Conservation (phyloP, 495 filamentous ascomycete species). For the Tuber brumale region DNA sequence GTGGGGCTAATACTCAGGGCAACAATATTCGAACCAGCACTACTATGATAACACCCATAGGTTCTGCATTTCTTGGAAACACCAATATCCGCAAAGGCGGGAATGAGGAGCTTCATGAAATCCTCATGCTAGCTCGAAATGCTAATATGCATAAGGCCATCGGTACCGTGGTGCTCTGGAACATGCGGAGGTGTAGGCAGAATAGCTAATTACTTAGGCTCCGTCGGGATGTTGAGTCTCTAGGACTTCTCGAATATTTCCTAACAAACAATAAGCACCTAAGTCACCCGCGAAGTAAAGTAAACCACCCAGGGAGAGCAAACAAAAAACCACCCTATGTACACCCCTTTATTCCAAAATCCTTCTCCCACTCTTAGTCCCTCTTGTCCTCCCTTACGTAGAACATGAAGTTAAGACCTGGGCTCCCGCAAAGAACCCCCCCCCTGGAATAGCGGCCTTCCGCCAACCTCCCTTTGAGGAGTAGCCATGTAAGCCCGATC, state of each 20-base stretch:
- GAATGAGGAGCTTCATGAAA: not conserved
- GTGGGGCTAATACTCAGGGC: too few species aligned
- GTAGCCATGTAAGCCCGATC: constrained; percentile 11
- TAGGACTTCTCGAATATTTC: not conserved
- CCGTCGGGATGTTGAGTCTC: not conserved
- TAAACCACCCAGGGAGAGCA: not conserved
- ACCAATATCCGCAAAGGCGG: not conserved
- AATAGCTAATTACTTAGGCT: not conserved
- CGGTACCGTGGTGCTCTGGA: not conserved
- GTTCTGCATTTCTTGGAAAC: constrained; percentile 2
- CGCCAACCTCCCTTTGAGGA: constrained; percentile 24
- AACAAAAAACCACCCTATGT: not conserved
- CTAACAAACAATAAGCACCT: not conserved
- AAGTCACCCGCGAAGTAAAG: not conserved
- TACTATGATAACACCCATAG: constrained; percentile 1
- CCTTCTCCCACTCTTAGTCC: constrained; percentile 43
- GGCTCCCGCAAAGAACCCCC: constrained; percentile 50
- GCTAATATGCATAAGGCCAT: constrained; percentile 5
- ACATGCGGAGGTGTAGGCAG: not conserved
- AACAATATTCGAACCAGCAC: too few species aligned
- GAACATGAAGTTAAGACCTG: constrained; percentile 47
- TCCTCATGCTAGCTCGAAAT: not conserved
- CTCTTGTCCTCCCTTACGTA: constrained; percentile 36
- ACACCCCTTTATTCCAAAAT: constrained; percentile 5
- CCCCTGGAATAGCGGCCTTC: constrained; percentile 46